A percentile compares a stretch with the other conserved stretches of the same genome.
phyloP scores from a whole-genome alignment of 225 moss, liverwort and hornwort species.

The Asterella californica region DNA sequence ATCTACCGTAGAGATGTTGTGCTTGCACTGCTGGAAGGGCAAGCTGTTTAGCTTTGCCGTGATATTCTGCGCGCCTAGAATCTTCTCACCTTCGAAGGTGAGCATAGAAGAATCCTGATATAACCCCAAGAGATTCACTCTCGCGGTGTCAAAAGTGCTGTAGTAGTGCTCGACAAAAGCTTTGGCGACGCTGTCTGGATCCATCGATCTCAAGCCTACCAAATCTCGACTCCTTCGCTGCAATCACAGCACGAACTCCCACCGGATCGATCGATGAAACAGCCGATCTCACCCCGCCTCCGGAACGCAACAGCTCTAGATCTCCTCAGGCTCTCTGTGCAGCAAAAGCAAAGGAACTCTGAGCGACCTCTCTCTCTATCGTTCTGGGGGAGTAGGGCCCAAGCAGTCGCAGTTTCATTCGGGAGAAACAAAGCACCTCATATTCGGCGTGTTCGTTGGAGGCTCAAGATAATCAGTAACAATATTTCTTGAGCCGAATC shows the following conservation, averaged over 20 bases:
- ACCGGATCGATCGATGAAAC: neutral
- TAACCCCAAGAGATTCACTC: constrained; percentile 58
- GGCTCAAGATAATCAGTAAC: neutral
- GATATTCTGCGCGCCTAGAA: constrained; percentile 72
- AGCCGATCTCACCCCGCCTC: neutral
- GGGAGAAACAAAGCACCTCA: neutral
- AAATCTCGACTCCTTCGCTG: neutral
- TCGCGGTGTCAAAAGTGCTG: constrained; percentile 65
- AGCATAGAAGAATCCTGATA: constrained; percentile 90
- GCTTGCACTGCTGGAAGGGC: constrained; percentile 84
- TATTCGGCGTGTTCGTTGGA: constrained; percentile 3
- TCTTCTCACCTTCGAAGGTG: constrained; percentile 90
- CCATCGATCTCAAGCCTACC: constrained; percentile 44
- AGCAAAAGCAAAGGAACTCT: constrained; percentile 1
- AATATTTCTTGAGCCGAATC: neutral
- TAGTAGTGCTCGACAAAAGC: constrained; percentile 98
- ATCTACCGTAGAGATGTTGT: constrained; percentile 75
- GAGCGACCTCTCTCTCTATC: neutral
- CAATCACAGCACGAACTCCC: neutral
- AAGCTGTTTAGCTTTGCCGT: constrained; percentile 61
- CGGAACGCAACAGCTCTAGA: constrained; percentile 14
- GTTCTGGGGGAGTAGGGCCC: neutral
- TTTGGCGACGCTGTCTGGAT: constrained; percentile 71
- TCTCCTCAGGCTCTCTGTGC: neutral
- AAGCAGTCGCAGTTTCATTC: neutral